Conservation (phyloP, 1,139 yeast genomes). For the Citeromyces siamensis region DNA sequence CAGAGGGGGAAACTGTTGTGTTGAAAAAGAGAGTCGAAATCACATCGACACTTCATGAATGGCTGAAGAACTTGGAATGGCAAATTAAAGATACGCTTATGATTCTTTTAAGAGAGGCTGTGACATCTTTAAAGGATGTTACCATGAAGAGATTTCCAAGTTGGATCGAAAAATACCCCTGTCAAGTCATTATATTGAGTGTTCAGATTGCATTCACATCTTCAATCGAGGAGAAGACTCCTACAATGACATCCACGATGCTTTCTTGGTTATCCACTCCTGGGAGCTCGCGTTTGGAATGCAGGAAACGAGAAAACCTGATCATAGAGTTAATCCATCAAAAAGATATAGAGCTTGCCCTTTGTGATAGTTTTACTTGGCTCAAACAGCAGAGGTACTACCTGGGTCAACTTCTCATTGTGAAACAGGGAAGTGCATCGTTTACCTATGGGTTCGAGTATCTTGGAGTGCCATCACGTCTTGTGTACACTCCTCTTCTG, state of each 20-base stretch:
- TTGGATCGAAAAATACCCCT: conserved; percentile 31
- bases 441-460: conserved; percentile 75
- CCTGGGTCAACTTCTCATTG: conserved; percentile 25
- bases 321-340: conserved; percentile 63
- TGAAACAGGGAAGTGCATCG: conserved; percentile 39
- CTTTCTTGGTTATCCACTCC: conserved; percentile 8
- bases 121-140: conserved; percentile 8
- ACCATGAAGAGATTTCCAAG: conserved; percentile 11
- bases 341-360: conserved; percentile 25
- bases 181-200: conserved; percentile 47
- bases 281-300: conserved; percentile 20
- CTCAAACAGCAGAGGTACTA: conserved; percentile 40
- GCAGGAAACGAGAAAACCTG: conserved; percentile 43
- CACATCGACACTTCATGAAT: conserved; percentile 37
- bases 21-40: conserved; percentile 24
- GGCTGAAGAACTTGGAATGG: conserved; percentile 51
- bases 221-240: conserved; percentile 22
- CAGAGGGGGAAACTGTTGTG: conserved; percentile 47
- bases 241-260: conserved; percentile 3
- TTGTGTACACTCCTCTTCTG: conserved; percentile 71
- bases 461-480: conserved; percentile 59
- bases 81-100: conserved; percentile 40
- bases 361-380: conserved; percentile 29
- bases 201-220: conserved; percentile 49
- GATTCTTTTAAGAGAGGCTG: conserved; percentile 14